A percentile compares a stretch with the other conserved stretches of the same genome.
Conservation (phyloP, 148 eudicot genomes). For the Suaeda aralocaspica region DNA sequence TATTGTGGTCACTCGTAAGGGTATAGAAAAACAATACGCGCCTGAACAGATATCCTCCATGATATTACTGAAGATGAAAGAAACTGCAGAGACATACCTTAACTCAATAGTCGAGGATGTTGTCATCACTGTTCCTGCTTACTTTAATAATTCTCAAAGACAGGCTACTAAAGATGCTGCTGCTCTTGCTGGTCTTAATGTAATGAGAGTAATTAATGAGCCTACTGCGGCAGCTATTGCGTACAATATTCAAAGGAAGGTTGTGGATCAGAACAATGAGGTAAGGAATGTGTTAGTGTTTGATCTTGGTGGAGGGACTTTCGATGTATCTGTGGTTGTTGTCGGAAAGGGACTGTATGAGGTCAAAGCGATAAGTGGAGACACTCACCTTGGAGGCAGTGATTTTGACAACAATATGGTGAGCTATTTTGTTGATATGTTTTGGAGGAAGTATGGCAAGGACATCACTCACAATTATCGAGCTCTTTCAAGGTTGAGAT, state of each 20-base stretch:
- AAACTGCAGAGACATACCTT: background rate
- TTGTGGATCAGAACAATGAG: fast-evolving
- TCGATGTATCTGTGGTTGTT: background rate
- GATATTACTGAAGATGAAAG: background rate
- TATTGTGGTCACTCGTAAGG: background rate
- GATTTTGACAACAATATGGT: background rate
- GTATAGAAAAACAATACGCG: background rate
- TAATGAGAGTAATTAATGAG: background rate
- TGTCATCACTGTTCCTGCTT: conserved; percentile 1
- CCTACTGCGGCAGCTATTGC: conserved; percentile 6
- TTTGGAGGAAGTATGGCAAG: background rate
- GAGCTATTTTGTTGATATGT: background rate
- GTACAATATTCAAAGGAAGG: background rate
- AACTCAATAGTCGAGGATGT: background rate
- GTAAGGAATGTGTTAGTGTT: background rate
- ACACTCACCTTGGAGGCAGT: background rate
- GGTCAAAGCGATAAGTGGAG: background rate
- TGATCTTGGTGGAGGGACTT: background rate
- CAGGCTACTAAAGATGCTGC: conserved; percentile 9
- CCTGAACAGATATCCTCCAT: conserved; percentile 1
- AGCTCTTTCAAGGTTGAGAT: background rate
- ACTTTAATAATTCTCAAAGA: background rate
- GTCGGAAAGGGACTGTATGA: background rate
- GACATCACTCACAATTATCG: background rate
- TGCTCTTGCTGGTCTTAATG: background rate